phyloP scores from a whole-genome alignment of 2,329 filamentous ascomycete genomes.

The Stemphylium beticola region DNA sequence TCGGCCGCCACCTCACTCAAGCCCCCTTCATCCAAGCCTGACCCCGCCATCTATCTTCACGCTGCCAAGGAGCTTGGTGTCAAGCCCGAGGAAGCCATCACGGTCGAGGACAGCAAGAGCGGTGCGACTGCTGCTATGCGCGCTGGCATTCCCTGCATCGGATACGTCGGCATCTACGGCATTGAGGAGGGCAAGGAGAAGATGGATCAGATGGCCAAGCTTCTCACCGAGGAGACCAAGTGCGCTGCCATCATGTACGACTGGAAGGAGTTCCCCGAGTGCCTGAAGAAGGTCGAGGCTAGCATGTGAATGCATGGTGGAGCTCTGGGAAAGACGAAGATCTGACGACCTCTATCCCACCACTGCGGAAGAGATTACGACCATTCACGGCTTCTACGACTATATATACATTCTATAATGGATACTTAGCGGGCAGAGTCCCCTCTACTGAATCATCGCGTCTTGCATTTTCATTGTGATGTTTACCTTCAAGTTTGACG shows the following conservation, averaged over 20 bases:
- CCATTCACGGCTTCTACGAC: conserved; percentile 22
- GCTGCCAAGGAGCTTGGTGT: conserved; percentile 77
- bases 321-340: conserved; percentile 8
- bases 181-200: conserved; percentile 52
- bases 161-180: conserved; percentile 74
- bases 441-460: not conserved
- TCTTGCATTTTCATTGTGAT: not conserved
- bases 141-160: conserved; percentile 80
- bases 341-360: conserved; percentile 20
- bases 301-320: conserved; percentile 35
- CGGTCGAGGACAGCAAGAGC: conserved; percentile 88
- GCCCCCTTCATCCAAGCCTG: conserved; percentile 85
- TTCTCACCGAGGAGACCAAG: conserved; percentile 56
- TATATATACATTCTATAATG: conserved; percentile 16
- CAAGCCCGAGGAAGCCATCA: conserved; percentile 73
- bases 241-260: conserved; percentile 58
- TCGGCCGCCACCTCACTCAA: conserved; percentile 79
- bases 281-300: conserved; percentile 57
- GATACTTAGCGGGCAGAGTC: conserved; percentile 4
- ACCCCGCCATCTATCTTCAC: conserved; percentile 85
- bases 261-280: conserved; percentile 59
- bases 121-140: conserved; percentile 78
- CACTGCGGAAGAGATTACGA: conserved; percentile 25
- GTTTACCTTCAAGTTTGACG: conserved; percentile 7
- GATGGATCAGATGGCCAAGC: conserved; percentile 57